Evolutionary conservation across 331 rosid genomes (phyloP), one percentile per base, ranked within the genome.

Genomic region (Ulmus americana): DNA sequence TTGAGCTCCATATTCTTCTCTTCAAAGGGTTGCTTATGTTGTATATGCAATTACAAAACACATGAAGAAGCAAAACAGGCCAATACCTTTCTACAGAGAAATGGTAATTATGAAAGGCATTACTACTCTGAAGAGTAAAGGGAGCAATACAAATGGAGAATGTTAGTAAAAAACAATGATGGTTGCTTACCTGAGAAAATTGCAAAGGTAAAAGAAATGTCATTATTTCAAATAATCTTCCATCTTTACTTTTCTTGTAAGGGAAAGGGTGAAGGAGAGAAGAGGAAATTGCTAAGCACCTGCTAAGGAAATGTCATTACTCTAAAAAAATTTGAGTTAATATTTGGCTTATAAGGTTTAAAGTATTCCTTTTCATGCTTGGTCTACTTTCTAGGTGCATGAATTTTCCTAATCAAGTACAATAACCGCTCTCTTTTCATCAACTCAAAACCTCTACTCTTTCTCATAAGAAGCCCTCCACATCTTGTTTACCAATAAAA

Each of bases 201-300:
- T 70, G 55, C 55, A 70, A 68, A 41, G 41, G 39, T 15, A 2
- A 59, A 40, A 8, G 38, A 16, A 3, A 8, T 10, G 18, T n/a
- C 35, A 12, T 61, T 61, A n/a, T 56, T 56, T 38, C 61, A 38
- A 6, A 56, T 42, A 35, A 35, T 12, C 61, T 1, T 56, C 41
- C n/a, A 44, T 11, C 8, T 50, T 62, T 41, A 57, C 71, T 62
- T 77, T 63, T 35, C 62, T 67, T 72, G 51, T 10, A 49, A 72
- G 77, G 42, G 14, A 67, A 51, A 35, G 68, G 35, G 61, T 28
- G 52, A 16, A 51, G 8, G 48, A 59, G 28, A n/a, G 20, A 20
- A 11, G 48, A 50, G 74, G 78, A 72, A 77, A 64, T 54, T 77
- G 71, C 75, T 38, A 39, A n/a, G 77, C 74, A 72, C 35, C 39